Evolutionary conservation across 257 asterid genomes (phyloP).

Genomic region (Solanum pennellii): DNA sequence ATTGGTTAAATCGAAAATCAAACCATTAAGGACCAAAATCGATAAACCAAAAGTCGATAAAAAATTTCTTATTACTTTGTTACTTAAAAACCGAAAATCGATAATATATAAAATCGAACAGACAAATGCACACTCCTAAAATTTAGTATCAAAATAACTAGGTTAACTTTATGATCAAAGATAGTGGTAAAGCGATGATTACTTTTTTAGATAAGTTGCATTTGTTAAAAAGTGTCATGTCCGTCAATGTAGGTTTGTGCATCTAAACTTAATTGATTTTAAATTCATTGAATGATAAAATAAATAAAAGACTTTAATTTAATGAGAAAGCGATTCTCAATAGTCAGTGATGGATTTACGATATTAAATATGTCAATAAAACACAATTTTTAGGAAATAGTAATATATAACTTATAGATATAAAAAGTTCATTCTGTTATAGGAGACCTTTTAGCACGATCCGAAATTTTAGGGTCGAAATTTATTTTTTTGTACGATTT

Average conservation of each 20-base stretch:
- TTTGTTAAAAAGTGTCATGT: too few relatives aligned
- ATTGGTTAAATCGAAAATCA: too few relatives aligned
- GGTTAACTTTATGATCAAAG: too few relatives aligned
- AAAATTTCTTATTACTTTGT: too few relatives aligned
- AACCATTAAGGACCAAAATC: too few relatives aligned
- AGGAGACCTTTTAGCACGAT: background rate
- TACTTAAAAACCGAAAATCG: too few relatives aligned
- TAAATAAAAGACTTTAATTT: background rate
- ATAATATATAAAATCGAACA: too few relatives aligned
- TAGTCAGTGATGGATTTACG: background rate
- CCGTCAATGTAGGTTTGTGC: background rate
- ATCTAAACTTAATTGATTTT: background rate
- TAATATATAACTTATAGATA: too few relatives aligned
- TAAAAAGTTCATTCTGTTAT: too few relatives aligned
- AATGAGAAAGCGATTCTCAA: background rate
- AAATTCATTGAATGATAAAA: too few relatives aligned
- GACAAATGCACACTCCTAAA: background rate
- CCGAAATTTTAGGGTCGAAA: background rate
- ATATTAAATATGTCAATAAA: too few relatives aligned
- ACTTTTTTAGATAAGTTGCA: background rate
- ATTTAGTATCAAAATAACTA: background rate
- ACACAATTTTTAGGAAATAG: background rate
- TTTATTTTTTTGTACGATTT: fast-evolving
- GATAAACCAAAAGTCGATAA: too few relatives aligned
- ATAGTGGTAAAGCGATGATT: background rate